Conservation (phyloP, 2,329 filamentous ascomycete species). For the Pseudogymnoascus sp. region DNA sequence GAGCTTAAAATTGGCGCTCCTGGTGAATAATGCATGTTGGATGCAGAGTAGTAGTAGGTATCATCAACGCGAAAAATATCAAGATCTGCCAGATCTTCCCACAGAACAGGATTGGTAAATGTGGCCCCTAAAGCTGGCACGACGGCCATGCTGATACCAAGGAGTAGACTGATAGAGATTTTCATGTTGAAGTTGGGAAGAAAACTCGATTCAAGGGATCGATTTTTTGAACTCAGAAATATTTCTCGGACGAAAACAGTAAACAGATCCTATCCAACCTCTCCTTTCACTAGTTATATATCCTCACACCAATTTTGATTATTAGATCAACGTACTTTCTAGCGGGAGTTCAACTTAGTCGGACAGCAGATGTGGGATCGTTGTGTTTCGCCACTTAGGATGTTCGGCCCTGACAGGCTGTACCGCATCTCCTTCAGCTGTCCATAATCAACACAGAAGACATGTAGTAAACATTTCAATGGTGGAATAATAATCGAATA, state of each 20-base stretch:
- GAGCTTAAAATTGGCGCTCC: slow-evolving; percentile 50
- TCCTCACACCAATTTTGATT: no score
- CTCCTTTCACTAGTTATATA: no score
- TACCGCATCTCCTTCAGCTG: no score
- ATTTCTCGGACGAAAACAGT: background rate
- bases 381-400: no score
- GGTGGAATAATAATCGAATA: no score
- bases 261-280: background rate
- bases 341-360: no score
- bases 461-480: no score
- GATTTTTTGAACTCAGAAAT: background rate
- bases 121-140: background rate
- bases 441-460: no score
- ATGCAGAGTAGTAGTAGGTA: slow-evolving; percentile 40
- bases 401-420: no score
- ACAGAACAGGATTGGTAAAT: slow-evolving; percentile 46
- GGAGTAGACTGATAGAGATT: background rate
- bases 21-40: slow-evolving; percentile 38
- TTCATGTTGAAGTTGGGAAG: background rate
- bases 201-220: background rate
- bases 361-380: no score
- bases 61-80: slow-evolving; percentile 45
- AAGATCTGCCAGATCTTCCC: slow-evolving; percentile 47
- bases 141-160: no score
- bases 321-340: no score